Conservation (phyloP, 73 alveolate species). For the Breviolum minutum region DNA sequence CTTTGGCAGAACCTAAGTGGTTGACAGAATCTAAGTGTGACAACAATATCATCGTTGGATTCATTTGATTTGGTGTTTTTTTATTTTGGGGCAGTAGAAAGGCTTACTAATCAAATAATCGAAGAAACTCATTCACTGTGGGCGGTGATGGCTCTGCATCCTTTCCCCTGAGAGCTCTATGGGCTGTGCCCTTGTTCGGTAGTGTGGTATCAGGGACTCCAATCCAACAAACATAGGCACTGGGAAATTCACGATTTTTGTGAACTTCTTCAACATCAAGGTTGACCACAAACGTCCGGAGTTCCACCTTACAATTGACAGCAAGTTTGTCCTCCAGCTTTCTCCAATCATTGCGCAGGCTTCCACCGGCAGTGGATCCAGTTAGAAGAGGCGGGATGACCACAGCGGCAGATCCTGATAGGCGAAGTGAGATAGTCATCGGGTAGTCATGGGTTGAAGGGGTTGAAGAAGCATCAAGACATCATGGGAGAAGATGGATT, state of each 20-base stretch:
- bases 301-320: not conserved
- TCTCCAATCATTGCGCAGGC: not conserved
- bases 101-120: not conserved
- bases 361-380: not conserved
- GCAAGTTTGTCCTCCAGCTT: conserved; percentile 9
- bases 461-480: not conserved
- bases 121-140: not conserved
- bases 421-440: not conserved
- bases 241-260: not conserved
- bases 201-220: not conserved
- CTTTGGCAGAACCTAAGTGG: not conserved
- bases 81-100: not conserved
- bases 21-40: not conserved
- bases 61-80: too few species aligned
- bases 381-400: not conserved
- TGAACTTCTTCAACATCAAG: not conserved
- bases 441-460: not conserved
- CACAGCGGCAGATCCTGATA: conserved; percentile 1
- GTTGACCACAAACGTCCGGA: not conserved
- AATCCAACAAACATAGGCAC: not conserved
- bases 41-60: not conserved
- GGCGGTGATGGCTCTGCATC: not conserved
- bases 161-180: not conserved
- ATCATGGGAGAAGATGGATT: not conserved
- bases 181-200: not conserved